Base-by-base conservation (phyloP, 495 filamentous ascomycete species). In the Neurospora sp. region DNA sequence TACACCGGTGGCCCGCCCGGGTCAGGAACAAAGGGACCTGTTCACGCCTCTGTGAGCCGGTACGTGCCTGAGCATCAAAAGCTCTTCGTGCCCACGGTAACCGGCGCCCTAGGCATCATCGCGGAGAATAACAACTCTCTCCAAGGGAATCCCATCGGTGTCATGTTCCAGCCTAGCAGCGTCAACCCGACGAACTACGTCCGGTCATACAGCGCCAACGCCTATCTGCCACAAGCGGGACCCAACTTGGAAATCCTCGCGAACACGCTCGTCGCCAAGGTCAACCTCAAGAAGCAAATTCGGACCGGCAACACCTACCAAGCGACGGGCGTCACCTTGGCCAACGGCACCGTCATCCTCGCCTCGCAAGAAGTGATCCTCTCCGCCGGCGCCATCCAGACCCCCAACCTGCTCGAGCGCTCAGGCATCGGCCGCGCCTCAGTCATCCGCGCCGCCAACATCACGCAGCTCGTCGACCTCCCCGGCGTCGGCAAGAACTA, bases 361-460 rank as follows among this genome's bases (percentile, higher is more conserved):
- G 87, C 83, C 8, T 77, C 73, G 5, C 81, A 83, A 44, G 86
- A 89, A 42, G 84, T 90, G 0, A 85, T 91, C 71, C 76, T 90
- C 8, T 85, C 86, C 9, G 39, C 42, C 42, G 42, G 86, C 86
- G 69, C 85, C 39, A 78, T 87, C 35, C 80, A 84, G 18, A n/a
- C 18, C 6, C 39, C 39, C 39, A 41, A 41, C 39, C 39, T 41
- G 39, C 12, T 41, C 10, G 39, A 41, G 39, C 39, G 39, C 12
- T 41, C 39, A 41, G 39, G 39, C 12, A 41, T 41, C 39, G 39
- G 39, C 39, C 4, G 42, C 6, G 42, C 42, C 16, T 18, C 41
- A 2, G 41, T 42, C 16, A 2, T 84, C 86, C 8, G 39, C 39
- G 39, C 39, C 39, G 39, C 87, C 88, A 12, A 78, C 4, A 35